Evolutionary conservation across 2,329 filamentous ascomycete genomes (phyloP), one percentile per base, ranked within the genome.

Genomic region (Microsporum audouinii): DNA sequence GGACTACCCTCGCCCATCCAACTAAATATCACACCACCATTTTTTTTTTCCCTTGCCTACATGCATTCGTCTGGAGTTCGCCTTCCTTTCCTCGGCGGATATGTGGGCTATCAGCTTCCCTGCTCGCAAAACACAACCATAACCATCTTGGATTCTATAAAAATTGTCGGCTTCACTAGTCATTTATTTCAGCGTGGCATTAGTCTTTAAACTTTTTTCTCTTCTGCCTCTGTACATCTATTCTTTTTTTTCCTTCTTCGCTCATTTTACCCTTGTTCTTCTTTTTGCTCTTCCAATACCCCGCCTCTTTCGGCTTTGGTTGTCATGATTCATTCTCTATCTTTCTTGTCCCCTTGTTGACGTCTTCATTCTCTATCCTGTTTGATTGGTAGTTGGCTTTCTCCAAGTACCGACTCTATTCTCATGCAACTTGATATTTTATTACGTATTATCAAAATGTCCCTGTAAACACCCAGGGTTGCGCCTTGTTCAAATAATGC

Each of bases 41-140:
- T 14, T 27, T 29, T 47, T 47, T 27, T 10, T 3, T 29, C 4
- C 17, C 10, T 29, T 5, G 45, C 5, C 3, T 51, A 51, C 45
- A 31, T 55, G 51, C 51, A 55, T 55, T 51, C 33, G 33, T 36
- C n/a, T 34, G 51, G 51, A 55, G 51, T 55, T 55, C 31, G n/a
- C 51, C 6, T 49, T 29, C 5, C 49, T 34, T 33, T 17, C 29
- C n/a, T 55, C 33, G 45, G 8, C 36, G 51, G 51, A 55, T 31
- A 29, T 8, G 6, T 36, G 51, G 51, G 51, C 4, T 53, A 53
- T 34, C 12, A 36, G 51, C n/a, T 36, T 36, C 33, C 33, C 8
- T 45, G 17, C 41, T 45, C 27, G 45, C 12, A 43, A n/a, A n/a
- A n/a, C 14, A 43, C 5, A 43, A 43, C 17, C 17, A 23, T 23